These are phyloP conservation scores for Porphyrellus sp. DNA, from an alignment of 1,284 basidiomycete species.

Conservation along the genomic window DNA sequence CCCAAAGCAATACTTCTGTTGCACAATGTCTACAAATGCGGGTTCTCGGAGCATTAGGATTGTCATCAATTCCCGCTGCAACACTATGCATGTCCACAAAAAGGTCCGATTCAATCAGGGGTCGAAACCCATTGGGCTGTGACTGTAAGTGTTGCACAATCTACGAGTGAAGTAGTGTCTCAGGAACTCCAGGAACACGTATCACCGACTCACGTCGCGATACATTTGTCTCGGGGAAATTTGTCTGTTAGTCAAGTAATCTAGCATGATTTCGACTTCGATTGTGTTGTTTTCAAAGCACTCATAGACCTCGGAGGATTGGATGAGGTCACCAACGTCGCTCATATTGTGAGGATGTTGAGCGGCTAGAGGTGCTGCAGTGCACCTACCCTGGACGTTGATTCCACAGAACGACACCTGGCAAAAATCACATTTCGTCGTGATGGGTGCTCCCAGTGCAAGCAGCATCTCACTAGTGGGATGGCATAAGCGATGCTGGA, in stretches of 20 bases:
- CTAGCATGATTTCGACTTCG: slow-evolving; percentile 77
- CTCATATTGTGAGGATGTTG: slow-evolving; percentile 69
- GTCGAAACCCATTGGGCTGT: slow-evolving; percentile 58
- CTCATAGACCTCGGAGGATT: slow-evolving; percentile 70
- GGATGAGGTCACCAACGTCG: slow-evolving; percentile 66
- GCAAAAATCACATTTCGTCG: slow-evolving; percentile 77
- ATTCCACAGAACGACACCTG: slow-evolving; percentile 76
- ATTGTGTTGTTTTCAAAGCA: slow-evolving; percentile 70
- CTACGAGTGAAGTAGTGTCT: slow-evolving; percentile 36
- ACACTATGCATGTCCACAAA: slow-evolving; percentile 65
- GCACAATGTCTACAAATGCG: slow-evolving; percentile 69
- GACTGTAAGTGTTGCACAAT: slow-evolving; percentile 57
- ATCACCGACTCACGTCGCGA: slow-evolving; percentile 50
- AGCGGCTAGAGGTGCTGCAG: slow-evolving; percentile 49
- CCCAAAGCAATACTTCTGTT: slow-evolving; percentile 67
- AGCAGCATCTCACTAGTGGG: slow-evolving; percentile 63
- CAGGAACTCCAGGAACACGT: slow-evolving; percentile 5
- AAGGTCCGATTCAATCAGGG: slow-evolving; percentile 63
- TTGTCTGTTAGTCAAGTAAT: slow-evolving; percentile 60
- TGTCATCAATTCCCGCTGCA: slow-evolving; percentile 49
- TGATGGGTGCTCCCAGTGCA: slow-evolving; percentile 63
- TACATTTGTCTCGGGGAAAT: slow-evolving; percentile 68
- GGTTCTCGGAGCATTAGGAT: slow-evolving; percentile 51
- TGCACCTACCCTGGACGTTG: slow-evolving; percentile 63
- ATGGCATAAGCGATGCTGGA: slow-evolving; percentile 5